phyloP scores from a whole-genome alignment of 768 basidiomycete species.

The Boletellus sp. region DNA sequence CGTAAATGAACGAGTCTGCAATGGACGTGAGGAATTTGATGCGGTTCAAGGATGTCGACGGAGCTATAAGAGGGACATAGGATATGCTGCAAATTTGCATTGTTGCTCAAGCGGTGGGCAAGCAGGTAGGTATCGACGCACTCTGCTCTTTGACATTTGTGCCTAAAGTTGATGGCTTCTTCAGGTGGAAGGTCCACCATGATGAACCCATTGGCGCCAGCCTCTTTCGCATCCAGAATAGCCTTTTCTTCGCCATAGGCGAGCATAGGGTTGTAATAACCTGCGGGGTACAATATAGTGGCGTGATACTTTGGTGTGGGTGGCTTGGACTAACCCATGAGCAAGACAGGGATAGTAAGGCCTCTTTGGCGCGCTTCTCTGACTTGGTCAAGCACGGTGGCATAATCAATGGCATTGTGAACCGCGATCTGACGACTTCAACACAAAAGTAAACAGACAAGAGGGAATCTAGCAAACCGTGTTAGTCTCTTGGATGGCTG shows the following conservation, averaged over 20 bases:
- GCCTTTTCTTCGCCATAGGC: slow-evolving; percentile 95
- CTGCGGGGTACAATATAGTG: slow-evolving; percentile 37
- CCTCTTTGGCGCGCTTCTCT: slow-evolving; percentile 79
- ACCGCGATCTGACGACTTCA: slow-evolving; percentile 67
- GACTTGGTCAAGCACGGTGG: slow-evolving; percentile 68
- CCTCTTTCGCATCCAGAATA: slow-evolving; percentile 82
- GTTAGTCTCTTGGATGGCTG: slow-evolving; percentile 89
- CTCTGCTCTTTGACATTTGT: slow-evolving; percentile 79
- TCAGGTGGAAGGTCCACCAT: slow-evolving; percentile 98
- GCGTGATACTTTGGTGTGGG: background rate
- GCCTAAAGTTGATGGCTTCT: slow-evolving; percentile 87
- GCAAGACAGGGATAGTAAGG: slow-evolving; percentile 75
- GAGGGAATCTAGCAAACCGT: slow-evolving; percentile 44
- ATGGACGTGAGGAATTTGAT: slow-evolving; percentile 90
- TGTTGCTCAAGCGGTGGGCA: background rate
- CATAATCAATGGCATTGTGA: slow-evolving; percentile 74
- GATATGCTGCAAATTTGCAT: slow-evolving; percentile 60
- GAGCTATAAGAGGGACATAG: slow-evolving; percentile 93
- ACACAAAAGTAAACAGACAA: background rate
- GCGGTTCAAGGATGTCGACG: slow-evolving; percentile 82
- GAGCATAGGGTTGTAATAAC: slow-evolving; percentile 95
- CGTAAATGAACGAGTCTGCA: slow-evolving; percentile 96
- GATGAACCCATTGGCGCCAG: slow-evolving; percentile 96
- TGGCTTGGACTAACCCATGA: slow-evolving; percentile 22
- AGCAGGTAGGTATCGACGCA: slow-evolving; percentile 38